A percentile compares a stretch with the other conserved stretches of the same genome.
phyloP scores from a whole-genome alignment of 306 rosid species.

The Vachellia pachyceras region DNA sequence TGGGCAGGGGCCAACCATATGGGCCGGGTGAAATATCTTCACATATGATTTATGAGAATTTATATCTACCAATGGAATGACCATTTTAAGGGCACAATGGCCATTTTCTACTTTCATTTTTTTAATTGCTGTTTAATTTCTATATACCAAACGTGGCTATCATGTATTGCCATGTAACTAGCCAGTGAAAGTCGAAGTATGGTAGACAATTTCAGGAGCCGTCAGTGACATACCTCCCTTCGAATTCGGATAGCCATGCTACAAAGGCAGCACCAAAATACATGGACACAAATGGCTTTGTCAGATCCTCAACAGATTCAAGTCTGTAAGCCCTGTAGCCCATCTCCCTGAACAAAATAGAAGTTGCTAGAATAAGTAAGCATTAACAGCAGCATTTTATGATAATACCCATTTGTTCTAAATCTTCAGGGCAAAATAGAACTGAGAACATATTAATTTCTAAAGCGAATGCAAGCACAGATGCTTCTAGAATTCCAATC shows the following conservation, averaged over 20 bases:
- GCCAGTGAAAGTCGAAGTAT: background rate
- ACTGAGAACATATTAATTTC: background rate
- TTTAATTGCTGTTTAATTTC: background rate
- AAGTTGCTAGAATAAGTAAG: background rate
- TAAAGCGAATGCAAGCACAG: conserved; percentile 1
- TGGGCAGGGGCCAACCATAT: background rate
- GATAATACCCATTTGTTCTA: conserved; percentile 1
- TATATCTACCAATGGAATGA: too few species aligned
- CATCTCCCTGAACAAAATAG: conserved; percentile 67
- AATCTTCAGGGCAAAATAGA: conserved; percentile 9
- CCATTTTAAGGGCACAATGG: background rate
- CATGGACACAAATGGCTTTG: conserved; percentile 87
- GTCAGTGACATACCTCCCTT: conserved; percentile 65
- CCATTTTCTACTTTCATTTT: background rate
- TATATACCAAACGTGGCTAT: background rate
- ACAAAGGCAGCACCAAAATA: conserved; percentile 91
- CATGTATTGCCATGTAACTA: background rate
- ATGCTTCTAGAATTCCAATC: background rate
- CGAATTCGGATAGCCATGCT: conserved; percentile 74
- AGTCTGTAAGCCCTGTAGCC: conserved; percentile 73
- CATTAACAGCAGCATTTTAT: conserved; percentile 12
- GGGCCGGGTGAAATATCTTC: background rate
- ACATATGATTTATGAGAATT: background rate
- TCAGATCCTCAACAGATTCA: conserved; percentile 67
- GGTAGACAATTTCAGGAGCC: background rate